Percentiles rank a stretch among this genome's conserved stretches.
Conservation (phyloP, 495 filamentous ascomycete genomes). For the Zalerion maritima region DNA sequence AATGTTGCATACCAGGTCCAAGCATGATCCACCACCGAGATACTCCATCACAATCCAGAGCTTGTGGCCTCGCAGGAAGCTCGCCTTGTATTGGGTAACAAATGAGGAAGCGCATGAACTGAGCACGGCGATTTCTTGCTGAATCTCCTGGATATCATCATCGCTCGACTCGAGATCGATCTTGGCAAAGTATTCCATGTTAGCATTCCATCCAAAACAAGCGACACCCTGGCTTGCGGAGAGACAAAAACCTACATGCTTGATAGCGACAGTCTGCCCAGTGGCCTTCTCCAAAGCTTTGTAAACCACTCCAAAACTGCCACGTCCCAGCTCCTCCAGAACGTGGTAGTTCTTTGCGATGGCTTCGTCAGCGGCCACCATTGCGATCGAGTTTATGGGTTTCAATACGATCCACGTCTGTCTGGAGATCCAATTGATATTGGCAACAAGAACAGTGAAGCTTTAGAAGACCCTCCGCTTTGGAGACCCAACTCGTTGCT, state of each 20-base stretch:
- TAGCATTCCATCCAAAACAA: slow-evolving; percentile 16
- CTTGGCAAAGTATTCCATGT: slow-evolving; percentile 26
- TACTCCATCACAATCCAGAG: slow-evolving; percentile 99
- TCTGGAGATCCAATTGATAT: too few relatives aligned
- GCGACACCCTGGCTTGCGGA: slow-evolving; percentile 4
- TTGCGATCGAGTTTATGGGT: too few relatives aligned
- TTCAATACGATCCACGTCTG: too few relatives aligned
- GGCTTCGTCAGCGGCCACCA: slow-evolving; percentile 39
- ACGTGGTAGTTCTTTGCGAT: slow-evolving; percentile 76
- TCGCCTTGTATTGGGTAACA: slow-evolving; percentile 92
- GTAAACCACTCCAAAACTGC: slow-evolving; percentile 93
- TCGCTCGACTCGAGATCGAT: slow-evolving; percentile 97
- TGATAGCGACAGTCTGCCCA: slow-evolving; percentile 82
- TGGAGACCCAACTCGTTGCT: too few relatives aligned
- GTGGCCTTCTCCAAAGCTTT: slow-evolving; percentile 80
- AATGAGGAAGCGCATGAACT: slow-evolving; percentile 85
- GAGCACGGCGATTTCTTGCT: slow-evolving; percentile 91
- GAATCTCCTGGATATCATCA: slow-evolving; percentile 95
- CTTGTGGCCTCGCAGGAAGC: slow-evolving; percentile 86
- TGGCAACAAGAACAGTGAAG: too few relatives aligned
- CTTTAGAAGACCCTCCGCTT: too few relatives aligned
- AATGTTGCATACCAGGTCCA: slow-evolving; percentile 62
- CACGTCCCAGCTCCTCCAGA: slow-evolving; percentile 84
- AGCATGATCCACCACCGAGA: slow-evolving; percentile 80
- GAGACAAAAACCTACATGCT: slow-evolving; percentile 47